Conservation (phyloP, 192 early-diverging fungal species). For the Chytriomyces sp. region DNA sequence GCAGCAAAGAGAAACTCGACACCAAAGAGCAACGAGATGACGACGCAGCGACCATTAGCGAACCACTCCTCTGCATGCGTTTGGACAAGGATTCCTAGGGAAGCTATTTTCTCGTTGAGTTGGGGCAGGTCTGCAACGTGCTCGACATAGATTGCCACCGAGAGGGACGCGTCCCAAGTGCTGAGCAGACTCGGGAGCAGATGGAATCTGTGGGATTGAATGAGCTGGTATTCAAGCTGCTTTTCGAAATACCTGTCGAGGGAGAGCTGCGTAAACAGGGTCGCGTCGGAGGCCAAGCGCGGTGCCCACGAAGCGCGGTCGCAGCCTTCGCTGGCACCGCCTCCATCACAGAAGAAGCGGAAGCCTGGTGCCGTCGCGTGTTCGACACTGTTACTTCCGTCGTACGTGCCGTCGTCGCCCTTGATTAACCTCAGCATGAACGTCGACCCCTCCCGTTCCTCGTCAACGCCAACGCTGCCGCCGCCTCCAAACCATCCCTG, state of each 20-base stretch:
- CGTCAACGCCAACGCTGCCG: too few species aligned
- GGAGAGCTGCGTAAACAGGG: constrained; percentile 18
- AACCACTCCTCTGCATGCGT: background rate
- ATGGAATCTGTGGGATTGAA: background rate
- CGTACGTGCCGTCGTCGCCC: constrained; percentile 27
- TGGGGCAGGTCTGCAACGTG: background rate
- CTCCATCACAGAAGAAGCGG: background rate
- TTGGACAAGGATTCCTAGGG: background rate
- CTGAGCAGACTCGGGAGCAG: constrained; percentile 5
- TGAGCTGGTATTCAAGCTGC: background rate
- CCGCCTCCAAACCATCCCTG: too few species aligned
- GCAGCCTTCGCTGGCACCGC: too few species aligned
- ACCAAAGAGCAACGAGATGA: constrained; percentile 32
- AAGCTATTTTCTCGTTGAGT: background rate
- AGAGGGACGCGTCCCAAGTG: constrained; percentile 34
- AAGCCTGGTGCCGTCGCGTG: constrained; percentile 21
- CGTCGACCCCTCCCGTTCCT: too few species aligned
- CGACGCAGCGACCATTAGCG: constrained; percentile 2
- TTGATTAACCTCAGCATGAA: background rate
- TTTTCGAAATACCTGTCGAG: constrained; percentile 12
- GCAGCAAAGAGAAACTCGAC: constrained; percentile 26
- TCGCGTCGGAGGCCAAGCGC: background rate
- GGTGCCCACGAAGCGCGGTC: too few species aligned
- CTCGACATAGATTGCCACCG: constrained; percentile 35
- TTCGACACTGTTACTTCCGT: constrained; percentile 5